A percentile compares a stretch with the other conserved stretches of the same genome.
phyloP scores from a whole-genome alignment of 2,329 filamentous ascomycete species.

The Sarocladiaceae sp. region DNA sequence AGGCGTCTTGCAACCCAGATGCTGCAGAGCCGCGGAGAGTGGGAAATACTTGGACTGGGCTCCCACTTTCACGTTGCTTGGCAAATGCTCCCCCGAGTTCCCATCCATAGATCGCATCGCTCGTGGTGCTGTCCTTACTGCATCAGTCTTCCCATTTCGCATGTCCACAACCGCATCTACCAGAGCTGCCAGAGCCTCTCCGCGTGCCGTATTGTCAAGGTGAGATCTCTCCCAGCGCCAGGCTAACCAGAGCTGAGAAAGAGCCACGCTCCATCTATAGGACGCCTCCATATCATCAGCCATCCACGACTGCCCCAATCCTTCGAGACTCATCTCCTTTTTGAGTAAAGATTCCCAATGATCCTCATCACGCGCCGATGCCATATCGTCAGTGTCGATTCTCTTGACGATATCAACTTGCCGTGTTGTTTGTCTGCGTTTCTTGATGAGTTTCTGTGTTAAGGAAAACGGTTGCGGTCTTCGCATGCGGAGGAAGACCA shows the following conservation, averaged over 20 bases:
- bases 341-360: conserved; percentile 38
- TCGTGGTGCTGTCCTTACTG: too few relatives aligned
- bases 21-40: too few relatives aligned
- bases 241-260: conserved; percentile 26
- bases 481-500: conserved; percentile 59
- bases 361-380: conserved; percentile 35
- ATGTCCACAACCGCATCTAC: conserved; percentile 29
- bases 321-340: conserved; percentile 18
- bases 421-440: conserved; percentile 36
- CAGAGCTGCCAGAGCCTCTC: conserved; percentile 25
- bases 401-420: conserved; percentile 30
- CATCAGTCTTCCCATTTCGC: too few relatives aligned
- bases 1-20: too few relatives aligned
- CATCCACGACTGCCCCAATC: conserved; percentile 4
- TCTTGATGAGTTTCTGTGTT: conserved; percentile 49
- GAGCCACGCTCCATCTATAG: conserved; percentile 24
- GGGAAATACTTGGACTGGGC: too few relatives aligned
- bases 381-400: conserved; percentile 30
- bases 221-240: conserved; percentile 24
- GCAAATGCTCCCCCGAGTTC: too few relatives aligned
- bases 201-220: conserved; percentile 34
- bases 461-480: conserved; percentile 60
- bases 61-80: too few relatives aligned
- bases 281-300: conserved; percentile 15
- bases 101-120: too few relatives aligned